phyloP scores from a whole-genome alignment of 257 asterid genomes.

The Penstemon eatonii region DNA sequence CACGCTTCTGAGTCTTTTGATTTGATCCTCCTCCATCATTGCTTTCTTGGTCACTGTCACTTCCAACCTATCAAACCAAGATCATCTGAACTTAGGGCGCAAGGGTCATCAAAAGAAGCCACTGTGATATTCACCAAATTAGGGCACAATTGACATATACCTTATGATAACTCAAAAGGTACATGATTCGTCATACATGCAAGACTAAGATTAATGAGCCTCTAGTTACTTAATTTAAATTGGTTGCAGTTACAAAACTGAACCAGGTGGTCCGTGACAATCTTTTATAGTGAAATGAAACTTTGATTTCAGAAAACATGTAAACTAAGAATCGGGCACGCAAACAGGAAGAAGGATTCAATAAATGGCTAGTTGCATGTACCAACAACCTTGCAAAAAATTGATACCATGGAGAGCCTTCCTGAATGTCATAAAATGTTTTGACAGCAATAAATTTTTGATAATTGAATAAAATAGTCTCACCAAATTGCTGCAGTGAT shows the following conservation, averaged over 20 bases:
- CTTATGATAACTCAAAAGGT: no score
- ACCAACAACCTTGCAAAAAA: no score
- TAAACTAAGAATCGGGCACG: slow-evolving; percentile 3
- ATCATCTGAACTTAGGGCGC: slow-evolving; percentile 27
- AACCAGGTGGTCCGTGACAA: slow-evolving; percentile 11
- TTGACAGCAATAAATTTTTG: slow-evolving; percentile 12
- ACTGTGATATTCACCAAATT: slow-evolving; percentile 15
- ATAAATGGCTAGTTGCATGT: no score
- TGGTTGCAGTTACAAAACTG: not conserved
- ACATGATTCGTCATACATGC: no score
- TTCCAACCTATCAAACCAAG: slow-evolving; percentile 65
- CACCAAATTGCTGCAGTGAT: slow-evolving; percentile 92
- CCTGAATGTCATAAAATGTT: slow-evolving; percentile 15
- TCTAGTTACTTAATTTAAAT: not conserved
- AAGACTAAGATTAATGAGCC: not conserved
- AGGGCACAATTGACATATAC: slow-evolving; percentile 7
- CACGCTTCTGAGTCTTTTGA: slow-evolving; percentile 70
- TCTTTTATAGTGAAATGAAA: slow-evolving; percentile 5
- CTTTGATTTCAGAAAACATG: slow-evolving; percentile 18
- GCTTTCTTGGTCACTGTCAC: slow-evolving; percentile 88
- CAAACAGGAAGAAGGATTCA: no score
- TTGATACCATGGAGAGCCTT: not conserved
- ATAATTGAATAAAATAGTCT: slow-evolving; percentile 30
- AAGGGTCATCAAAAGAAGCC: slow-evolving; percentile 35
- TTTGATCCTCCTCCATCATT: slow-evolving; percentile 82